phyloP scores from a whole-genome alignment of 129 eudicot species.

The Helianthus annuus region DNA sequence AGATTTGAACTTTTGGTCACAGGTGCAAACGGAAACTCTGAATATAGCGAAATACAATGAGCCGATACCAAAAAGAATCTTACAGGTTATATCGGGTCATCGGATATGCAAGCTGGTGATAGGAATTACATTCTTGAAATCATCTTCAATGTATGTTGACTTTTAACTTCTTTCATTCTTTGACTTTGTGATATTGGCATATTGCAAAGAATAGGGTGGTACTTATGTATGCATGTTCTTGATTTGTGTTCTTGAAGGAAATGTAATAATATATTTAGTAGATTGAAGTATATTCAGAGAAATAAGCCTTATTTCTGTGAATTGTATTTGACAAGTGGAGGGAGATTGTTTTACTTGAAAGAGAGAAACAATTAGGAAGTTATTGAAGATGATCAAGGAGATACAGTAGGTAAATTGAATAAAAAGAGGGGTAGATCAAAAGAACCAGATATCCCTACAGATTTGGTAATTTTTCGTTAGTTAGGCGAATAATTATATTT shows the following conservation, averaged over 20 bases:
- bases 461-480: constrained; percentile 40
- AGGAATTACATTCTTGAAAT: constrained; percentile 57
- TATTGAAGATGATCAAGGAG: constrained; percentile 64
- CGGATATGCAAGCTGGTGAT: constrained; percentile 66
- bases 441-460: constrained; percentile 35
- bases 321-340: constrained; percentile 55
- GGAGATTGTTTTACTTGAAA: constrained; percentile 54
- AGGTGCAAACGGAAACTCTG: constrained; percentile 66
- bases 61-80: constrained; percentile 46
- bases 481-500: not conserved
- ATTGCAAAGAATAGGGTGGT: not conserved
- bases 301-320: constrained; percentile 74
- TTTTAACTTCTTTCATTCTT: not conserved
- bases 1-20: constrained; percentile 5
- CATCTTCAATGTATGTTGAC: constrained; percentile 54
- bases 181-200: constrained; percentile 1
- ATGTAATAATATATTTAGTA: constrained; percentile 39
- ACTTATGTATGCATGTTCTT: not conserved
- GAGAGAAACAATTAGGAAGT: constrained; percentile 50
- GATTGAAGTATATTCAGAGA: constrained; percentile 45
- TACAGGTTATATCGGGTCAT: constrained; percentile 46
- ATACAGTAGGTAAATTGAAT: constrained; percentile 38
- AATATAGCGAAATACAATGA: constrained; percentile 57
- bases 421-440: constrained; percentile 34
- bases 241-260: constrained; percentile 40